Percentiles rank a stretch among this genome's conserved stretches.
Evolutionary conservation across 345 rosid species (phyloP).

Genomic region (Syzygium aqueum): DNA sequence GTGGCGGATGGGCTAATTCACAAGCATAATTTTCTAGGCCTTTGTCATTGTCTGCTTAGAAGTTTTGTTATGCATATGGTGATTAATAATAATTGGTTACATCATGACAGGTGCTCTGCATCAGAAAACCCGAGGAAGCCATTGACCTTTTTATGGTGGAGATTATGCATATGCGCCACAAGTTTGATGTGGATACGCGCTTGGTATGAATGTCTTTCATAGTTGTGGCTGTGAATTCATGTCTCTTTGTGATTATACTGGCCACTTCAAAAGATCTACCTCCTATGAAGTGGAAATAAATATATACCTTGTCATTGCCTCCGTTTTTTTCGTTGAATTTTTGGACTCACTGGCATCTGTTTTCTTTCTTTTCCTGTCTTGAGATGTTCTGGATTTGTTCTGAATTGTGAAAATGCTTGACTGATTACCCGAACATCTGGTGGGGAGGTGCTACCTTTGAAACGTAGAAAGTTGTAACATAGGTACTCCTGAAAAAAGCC

Average conservation of each 20-base stretch:
- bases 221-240: neutral
- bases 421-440: neutral
- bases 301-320: neutral
- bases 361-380: neutral
- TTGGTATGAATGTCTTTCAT: constrained; percentile 34
- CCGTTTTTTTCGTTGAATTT: neutral
- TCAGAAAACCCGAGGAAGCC: constrained; percentile 78
- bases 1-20: neutral
- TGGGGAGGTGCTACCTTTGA: neutral
- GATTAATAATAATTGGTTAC: constrained; percentile 1
- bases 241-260: neutral
- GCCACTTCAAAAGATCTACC: neutral
- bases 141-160: constrained; percentile 98
- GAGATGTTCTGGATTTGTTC: neutral
- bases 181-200: constrained; percentile 92
- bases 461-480: neutral
- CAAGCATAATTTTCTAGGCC: neutral
- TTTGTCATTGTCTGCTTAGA: neutral
- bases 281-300: neutral
- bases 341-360: neutral
- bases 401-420: neutral
- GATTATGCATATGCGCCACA: constrained; percentile 99
- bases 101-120: constrained; percentile 67
- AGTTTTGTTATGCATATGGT: neutral
- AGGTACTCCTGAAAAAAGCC: neutral